phyloP scores from a whole-genome alignment of 345 rosid genomes.

The Lenwebbia sp. region DNA sequence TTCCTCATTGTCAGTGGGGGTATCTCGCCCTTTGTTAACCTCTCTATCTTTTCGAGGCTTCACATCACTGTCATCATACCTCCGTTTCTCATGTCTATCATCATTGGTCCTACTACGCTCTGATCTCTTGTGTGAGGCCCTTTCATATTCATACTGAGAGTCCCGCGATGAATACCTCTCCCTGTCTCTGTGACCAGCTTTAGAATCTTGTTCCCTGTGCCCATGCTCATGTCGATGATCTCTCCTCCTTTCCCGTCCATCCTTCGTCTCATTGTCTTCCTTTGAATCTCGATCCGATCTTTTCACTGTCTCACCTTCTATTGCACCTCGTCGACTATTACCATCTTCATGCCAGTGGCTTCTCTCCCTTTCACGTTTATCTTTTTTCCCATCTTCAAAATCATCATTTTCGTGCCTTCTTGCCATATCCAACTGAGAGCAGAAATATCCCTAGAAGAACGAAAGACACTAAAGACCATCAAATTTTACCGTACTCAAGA shows the following conservation, averaged over 20 bases:
- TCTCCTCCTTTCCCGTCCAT: constrained; percentile 17
- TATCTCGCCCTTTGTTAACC: constrained; percentile 14
- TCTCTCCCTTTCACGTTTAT: constrained; percentile 11
- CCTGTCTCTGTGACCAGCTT: constrained; percentile 3
- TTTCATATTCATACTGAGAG: constrained; percentile 15
- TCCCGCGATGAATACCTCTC: constrained; percentile 17
- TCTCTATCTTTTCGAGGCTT: constrained; percentile 12
- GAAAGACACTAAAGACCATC: background rate
- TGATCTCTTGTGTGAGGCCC: background rate
- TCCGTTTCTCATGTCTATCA: constrained; percentile 12
- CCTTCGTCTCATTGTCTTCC: constrained; percentile 11
- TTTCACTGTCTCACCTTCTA: background rate
- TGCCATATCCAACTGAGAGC: background rate
- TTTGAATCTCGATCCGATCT: background rate
- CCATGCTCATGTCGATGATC: constrained; percentile 10
- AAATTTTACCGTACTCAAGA: background rate
- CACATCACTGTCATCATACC: constrained; percentile 10
- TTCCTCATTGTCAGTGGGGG: constrained; percentile 3
- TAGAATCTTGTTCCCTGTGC: constrained; percentile 9
- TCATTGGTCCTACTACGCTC: constrained; percentile 1
- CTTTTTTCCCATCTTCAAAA: constrained; percentile 5
- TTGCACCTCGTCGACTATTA: constrained; percentile 2
- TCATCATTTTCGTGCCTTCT: constrained; percentile 7
- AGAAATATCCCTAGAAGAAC: background rate
- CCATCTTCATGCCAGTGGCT: constrained; percentile 13